These are phyloP conservation scores for Fusarium sambucinum DNA, from an alignment of 2,329 filamentous ascomycete genomes.

Conservation along the genomic window DNA sequence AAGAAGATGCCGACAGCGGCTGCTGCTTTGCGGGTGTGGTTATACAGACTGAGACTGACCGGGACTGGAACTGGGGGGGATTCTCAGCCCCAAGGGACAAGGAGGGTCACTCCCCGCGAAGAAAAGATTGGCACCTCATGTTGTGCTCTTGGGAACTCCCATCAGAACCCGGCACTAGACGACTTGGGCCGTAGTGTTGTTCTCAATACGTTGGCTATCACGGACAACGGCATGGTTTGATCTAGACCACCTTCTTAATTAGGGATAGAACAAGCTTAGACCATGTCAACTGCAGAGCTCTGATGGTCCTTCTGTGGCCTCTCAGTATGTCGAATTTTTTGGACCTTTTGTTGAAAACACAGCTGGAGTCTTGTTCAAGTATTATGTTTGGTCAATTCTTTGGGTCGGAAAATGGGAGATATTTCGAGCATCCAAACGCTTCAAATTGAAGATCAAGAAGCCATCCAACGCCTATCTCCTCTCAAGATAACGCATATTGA, in stretches of 20 bases:
- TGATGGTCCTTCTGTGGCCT: conserved; percentile 27
- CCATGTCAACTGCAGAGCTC: conserved; percentile 32
- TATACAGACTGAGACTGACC: conserved; percentile 33
- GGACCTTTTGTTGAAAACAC: conserved; percentile 44
- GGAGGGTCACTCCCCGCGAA: conserved; percentile 41
- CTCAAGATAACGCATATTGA: background rate
- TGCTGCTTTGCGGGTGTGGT: conserved; percentile 38
- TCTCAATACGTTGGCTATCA: conserved; percentile 20
- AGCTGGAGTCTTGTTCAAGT: conserved; percentile 13
- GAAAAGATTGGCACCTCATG: conserved; percentile 26
- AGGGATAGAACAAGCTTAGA: conserved; percentile 18
- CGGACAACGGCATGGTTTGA: conserved; percentile 34
- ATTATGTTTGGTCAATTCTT: conserved; percentile 5
- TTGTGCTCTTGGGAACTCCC: background rate
- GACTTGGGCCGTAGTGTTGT: conserved; percentile 22
- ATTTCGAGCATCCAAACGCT: background rate
- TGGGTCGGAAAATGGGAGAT: background rate
- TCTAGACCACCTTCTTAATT: conserved; percentile 35
- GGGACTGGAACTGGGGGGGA: conserved; percentile 15
- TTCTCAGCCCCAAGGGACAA: conserved; percentile 36
- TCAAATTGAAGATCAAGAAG: background rate
- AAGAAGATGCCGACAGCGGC: conserved; percentile 39
- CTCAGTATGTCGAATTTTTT: conserved; percentile 31
- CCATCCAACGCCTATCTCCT: background rate
- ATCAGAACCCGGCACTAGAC: conserved; percentile 33